These are phyloP conservation scores for Cercospora sp. DNA, from an alignment of 2,329 filamentous ascomycete species.

Conservation along the genomic window DNA sequence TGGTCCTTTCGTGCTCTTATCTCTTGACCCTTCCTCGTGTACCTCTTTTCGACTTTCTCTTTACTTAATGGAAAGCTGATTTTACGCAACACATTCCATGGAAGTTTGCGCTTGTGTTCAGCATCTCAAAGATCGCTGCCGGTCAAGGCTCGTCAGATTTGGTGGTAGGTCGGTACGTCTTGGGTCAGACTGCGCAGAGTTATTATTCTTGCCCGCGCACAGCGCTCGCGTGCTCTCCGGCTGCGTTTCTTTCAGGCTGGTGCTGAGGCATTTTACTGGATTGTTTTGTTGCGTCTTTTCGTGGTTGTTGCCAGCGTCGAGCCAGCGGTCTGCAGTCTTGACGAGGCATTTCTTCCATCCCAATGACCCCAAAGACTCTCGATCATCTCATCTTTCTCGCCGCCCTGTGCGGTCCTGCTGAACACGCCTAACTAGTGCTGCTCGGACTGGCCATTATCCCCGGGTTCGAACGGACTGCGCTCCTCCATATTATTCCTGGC, in stretches of 20 bases:
- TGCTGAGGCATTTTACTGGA: constrained; percentile 10
- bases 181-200: background rate
- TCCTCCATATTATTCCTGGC: constrained; percentile 17
- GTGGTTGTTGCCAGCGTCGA: background rate
- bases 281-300: background rate
- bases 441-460: background rate
- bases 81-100: constrained; percentile 4
- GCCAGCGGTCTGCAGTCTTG: background rate
- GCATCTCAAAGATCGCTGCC: background rate
- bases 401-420: constrained; percentile 34
- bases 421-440: constrained; percentile 21
- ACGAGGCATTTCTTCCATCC: background rate
- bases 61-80: background rate
- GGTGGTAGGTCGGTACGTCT: background rate
- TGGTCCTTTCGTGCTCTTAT: background rate
- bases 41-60: constrained; percentile 5
- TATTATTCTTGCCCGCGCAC: too few species aligned
- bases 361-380: constrained; percentile 41
- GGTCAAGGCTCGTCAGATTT: constrained; percentile 1
- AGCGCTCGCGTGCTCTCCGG: background rate
- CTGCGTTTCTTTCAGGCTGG: background rate
- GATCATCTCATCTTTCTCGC: constrained; percentile 39
- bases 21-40: background rate
- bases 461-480: background rate
- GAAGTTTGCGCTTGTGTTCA: constrained; percentile 12